These are phyloP conservation scores for Polytrichum commune DNA, from an alignment of 225 moss, liverwort and hornwort species.

Conservation along the genomic window DNA sequence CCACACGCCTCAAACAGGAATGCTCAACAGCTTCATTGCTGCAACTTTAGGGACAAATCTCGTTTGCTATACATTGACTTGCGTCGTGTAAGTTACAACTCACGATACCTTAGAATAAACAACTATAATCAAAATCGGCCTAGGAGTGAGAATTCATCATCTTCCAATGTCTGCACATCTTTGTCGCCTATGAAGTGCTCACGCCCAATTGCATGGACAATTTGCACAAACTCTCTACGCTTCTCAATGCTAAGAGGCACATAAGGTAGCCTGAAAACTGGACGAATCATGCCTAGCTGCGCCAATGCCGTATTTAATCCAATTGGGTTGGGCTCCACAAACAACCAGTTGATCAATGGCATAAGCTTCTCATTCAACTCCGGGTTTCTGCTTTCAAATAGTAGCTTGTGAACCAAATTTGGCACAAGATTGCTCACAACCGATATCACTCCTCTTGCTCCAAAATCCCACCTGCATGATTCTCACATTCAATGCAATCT, in stretches of 20 bases:
- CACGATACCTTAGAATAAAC: no score
- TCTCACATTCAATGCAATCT: background rate
- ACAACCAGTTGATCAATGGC: constrained; percentile 77
- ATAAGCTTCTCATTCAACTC: constrained; percentile 60
- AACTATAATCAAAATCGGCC: constrained; percentile 31
- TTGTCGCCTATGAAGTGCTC: constrained; percentile 74
- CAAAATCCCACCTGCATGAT: constrained; percentile 53
- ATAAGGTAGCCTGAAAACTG: constrained; percentile 87
- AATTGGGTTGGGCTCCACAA: constrained; percentile 85
- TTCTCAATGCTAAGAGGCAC: constrained; percentile 53
- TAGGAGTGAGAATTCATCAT: constrained; percentile 41
- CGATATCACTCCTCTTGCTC: constrained; percentile 84
- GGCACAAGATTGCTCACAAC: constrained; percentile 92
- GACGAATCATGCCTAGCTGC: constrained; percentile 73
- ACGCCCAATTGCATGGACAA: constrained; percentile 74
- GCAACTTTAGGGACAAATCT: no score
- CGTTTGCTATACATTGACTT: no score
- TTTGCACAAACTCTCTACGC: constrained; percentile 64
- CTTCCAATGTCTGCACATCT: constrained; percentile 34
- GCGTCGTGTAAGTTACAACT: no score
- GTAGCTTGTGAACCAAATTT: constrained; percentile 53
- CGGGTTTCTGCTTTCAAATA: constrained; percentile 57
- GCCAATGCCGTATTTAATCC: constrained; percentile 83
- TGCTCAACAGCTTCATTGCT: no score
- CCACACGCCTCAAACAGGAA: no score